Evolutionary conservation across 257 asterid genomes (phyloP).

Genomic region (Penstemon davidsonii): DNA sequence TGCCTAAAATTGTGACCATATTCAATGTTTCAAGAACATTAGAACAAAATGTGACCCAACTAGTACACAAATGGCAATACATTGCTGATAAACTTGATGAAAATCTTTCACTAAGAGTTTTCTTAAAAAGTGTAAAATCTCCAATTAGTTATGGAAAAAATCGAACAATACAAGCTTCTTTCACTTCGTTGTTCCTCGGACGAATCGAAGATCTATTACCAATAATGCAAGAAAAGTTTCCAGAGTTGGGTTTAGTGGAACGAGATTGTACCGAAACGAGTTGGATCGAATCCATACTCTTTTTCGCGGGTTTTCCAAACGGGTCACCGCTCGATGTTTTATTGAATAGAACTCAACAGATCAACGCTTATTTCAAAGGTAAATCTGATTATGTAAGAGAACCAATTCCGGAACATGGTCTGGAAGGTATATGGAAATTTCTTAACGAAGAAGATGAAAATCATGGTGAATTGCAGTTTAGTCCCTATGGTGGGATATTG

Average conservation of each 20-base stretch:
- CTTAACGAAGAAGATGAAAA: slow-evolving; percentile 22
- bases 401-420: slow-evolving; percentile 35
- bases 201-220: slow-evolving; percentile 29
- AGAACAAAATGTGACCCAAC: slow-evolving; percentile 43
- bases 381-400: slow-evolving; percentile 43
- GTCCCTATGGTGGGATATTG: slow-evolving; percentile 42
- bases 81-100: slow-evolving; percentile 44
- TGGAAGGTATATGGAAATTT: slow-evolving; percentile 39
- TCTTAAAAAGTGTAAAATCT: slow-evolving; percentile 16
- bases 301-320: slow-evolving; percentile 14
- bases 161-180: slow-evolving; percentile 31
- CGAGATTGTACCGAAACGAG: slow-evolving; percentile 46
- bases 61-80: slow-evolving; percentile 45
- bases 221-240: slow-evolving; percentile 38
- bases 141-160: slow-evolving; percentile 3
- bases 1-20: slow-evolving; percentile 39
- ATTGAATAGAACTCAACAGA: slow-evolving; percentile 6
- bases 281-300: slow-evolving; percentile 43
- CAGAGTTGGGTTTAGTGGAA: slow-evolving; percentile 40
- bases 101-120: slow-evolving; percentile 32
- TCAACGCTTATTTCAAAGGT: slow-evolving; percentile 22
- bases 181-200: slow-evolving; percentile 40
- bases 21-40: slow-evolving; percentile 34
- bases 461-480: slow-evolving; percentile 20
- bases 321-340: slow-evolving; percentile 23